phyloP scores from a whole-genome alignment of 2,329 filamentous ascomycete genomes.

The Incumbomyces lentus region DNA sequence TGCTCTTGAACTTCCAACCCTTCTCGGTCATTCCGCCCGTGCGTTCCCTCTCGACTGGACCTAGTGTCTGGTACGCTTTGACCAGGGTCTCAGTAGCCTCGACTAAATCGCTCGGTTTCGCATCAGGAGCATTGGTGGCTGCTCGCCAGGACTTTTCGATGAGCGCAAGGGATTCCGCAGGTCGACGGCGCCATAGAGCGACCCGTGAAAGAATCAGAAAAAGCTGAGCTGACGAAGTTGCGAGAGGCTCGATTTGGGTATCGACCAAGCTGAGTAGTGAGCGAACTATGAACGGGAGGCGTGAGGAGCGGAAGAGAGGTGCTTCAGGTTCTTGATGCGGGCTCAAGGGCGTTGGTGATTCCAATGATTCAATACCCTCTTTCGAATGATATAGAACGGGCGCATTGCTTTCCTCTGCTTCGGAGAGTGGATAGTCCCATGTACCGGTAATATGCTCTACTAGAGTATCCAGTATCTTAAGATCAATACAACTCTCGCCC shows the following conservation, averaged over 20 bases:
- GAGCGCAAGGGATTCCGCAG: slow-evolving; percentile 63
- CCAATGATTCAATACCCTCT: background rate
- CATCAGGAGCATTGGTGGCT: slow-evolving; percentile 46
- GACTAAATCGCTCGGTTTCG: slow-evolving; percentile 63
- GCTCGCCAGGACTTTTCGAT: slow-evolving; percentile 86
- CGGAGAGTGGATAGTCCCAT: slow-evolving; percentile 24
- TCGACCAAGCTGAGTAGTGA: slow-evolving; percentile 62
- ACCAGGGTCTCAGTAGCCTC: slow-evolving; percentile 71
- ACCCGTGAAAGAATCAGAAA: slow-evolving; percentile 67
- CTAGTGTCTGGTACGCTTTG: slow-evolving; percentile 72
- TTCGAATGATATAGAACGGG: background rate
- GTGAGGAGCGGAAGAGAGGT: slow-evolving; percentile 34
- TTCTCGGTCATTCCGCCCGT: slow-evolving; percentile 56
- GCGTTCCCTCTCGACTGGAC: slow-evolving; percentile 36
- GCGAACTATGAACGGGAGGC: slow-evolving; percentile 41
- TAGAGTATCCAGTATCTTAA: slow-evolving; percentile 59
- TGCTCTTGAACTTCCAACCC: slow-evolving; percentile 80
- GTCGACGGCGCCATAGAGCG: slow-evolving; percentile 62
- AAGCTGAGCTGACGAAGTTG: slow-evolving; percentile 65
- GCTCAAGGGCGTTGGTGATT: background rate
- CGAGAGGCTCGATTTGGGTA: slow-evolving; percentile 64
- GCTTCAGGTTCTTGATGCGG: slow-evolving; percentile 22
- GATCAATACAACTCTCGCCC: slow-evolving; percentile 69
- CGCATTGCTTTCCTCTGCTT: background rate
- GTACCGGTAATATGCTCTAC: slow-evolving; percentile 58